Evolutionary conservation across 2,329 filamentous ascomycete species (phyloP).

Genomic region (Beauveria sp.): DNA sequence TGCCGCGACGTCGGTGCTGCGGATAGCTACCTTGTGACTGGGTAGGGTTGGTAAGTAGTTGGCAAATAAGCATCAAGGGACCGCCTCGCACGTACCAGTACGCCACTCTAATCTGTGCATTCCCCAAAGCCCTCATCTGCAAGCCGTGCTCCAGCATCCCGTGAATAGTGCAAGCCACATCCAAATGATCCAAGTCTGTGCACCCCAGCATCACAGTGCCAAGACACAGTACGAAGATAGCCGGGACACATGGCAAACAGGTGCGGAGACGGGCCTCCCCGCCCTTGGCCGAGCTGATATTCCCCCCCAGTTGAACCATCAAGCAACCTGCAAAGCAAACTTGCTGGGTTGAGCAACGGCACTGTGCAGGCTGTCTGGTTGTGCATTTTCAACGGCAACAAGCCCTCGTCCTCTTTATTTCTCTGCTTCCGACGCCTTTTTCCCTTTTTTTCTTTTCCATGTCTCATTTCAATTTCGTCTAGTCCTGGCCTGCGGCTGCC

Average conservation of each 20-base stretch:
- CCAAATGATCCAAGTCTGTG: background rate
- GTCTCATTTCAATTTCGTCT: background rate
- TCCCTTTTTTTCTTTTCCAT: background rate
- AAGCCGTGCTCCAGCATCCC: background rate
- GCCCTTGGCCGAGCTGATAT: background rate
- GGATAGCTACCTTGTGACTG: background rate
- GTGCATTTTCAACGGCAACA: background rate
- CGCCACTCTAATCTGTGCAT: background rate
- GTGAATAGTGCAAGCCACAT: background rate
- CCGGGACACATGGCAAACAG: constrained; percentile 7
- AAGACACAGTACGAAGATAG: background rate
- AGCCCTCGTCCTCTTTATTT: background rate
- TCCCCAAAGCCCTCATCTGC: background rate
- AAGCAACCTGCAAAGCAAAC: constrained; percentile 6
- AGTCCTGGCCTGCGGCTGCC: background rate
- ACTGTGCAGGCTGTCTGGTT: constrained; percentile 1
- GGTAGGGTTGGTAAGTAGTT: background rate
- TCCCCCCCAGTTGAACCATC: background rate
- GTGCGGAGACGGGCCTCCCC: constrained; percentile 8
- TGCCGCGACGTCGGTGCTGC: background rate
- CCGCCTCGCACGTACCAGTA: background rate
- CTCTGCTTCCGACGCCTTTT: background rate
- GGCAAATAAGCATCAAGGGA: no score
- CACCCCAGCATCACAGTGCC: background rate
- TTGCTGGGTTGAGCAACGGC: constrained; percentile 1